Percentiles rank a stretch among this genome's conserved stretches.
Evolutionary conservation across 768 basidiomycete species (phyloP).

Genomic region (Pisolithus sp.): DNA sequence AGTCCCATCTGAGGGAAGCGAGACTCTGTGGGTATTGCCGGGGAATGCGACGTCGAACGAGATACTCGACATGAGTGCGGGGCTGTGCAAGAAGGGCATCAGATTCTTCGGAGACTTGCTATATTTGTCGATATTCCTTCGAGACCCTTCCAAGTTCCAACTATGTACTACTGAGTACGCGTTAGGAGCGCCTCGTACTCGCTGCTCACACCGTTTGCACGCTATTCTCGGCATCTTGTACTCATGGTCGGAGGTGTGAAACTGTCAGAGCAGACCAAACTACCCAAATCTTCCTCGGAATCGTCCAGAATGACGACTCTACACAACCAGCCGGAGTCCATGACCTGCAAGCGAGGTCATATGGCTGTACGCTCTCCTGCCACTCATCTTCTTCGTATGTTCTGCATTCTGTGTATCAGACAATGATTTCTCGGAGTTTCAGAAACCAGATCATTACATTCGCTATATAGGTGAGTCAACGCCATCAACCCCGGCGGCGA

Average conservation of each 20-base stretch:
- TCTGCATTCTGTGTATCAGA: constrained; percentile 28
- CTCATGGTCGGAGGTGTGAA: constrained; percentile 35
- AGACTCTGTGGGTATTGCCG: constrained; percentile 42
- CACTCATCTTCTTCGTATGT: not conserved
- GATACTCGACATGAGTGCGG: constrained; percentile 1
- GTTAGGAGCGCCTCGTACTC: no score
- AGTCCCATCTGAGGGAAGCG: constrained; percentile 43
- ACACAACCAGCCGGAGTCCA: constrained; percentile 57
- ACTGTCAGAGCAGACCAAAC: constrained; percentile 29
- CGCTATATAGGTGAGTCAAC: constrained; percentile 71
- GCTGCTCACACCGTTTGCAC: not conserved
- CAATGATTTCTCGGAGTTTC: constrained; percentile 66
- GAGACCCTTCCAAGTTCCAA: no score
- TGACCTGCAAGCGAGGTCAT: constrained; percentile 56
- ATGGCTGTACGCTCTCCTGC: constrained; percentile 55
- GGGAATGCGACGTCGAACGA: constrained; percentile 37
- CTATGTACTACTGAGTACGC: no score
- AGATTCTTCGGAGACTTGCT: no score
- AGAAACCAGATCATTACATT: constrained; percentile 79
- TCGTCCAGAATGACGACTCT: constrained; percentile 57
- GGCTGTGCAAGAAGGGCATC: no score
- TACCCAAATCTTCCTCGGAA: constrained; percentile 65
- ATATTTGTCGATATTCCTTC: no score
- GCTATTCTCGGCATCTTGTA: not conserved
- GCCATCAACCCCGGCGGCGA: not conserved